Evolutionary conservation across 2,329 filamentous ascomycete species (phyloP).

Genomic region (Aspergillus fumigatiaffinis): DNA sequence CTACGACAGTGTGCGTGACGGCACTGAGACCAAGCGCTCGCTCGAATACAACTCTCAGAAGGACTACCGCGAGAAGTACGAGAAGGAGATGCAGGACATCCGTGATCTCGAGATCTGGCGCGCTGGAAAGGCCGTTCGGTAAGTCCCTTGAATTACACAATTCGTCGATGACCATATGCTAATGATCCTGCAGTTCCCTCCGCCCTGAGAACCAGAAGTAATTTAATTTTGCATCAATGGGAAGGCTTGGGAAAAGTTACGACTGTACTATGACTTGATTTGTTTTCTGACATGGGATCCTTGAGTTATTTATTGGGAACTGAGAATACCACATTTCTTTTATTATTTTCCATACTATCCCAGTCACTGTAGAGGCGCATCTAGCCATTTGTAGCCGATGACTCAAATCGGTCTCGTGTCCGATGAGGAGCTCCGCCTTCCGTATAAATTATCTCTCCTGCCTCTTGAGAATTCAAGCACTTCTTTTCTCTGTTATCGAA

Average conservation of each 20-base stretch:
- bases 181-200: slow-evolving; percentile 55
- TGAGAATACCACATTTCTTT: neutral
- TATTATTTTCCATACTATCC: neutral
- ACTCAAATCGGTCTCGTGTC: neutral
- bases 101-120: slow-evolving; percentile 98
- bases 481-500: neutral
- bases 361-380: neutral
- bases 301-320: slow-evolving; percentile 12
- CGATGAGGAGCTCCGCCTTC: neutral
- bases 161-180: slow-evolving; percentile 1
- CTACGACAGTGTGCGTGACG: slow-evolving; percentile 87
- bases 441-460: neutral
- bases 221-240: slow-evolving; percentile 28
- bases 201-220: slow-evolving; percentile 85
- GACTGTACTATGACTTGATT: slow-evolving; percentile 32
- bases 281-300: slow-evolving; percentile 17
- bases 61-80: slow-evolving; percentile 96
- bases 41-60: slow-evolving; percentile 94
- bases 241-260: slow-evolving; percentile 31
- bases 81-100: slow-evolving; percentile 98
- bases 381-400: neutral
- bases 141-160: slow-evolving; percentile 32
- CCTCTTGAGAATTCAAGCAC: neutral
- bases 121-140: slow-evolving; percentile 94
- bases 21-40: slow-evolving; percentile 91